A percentile compares a stretch with the other conserved stretches of the same genome.
Conservation (phyloP, 106 monocot species). For the Platanthera zijinensis region DNA sequence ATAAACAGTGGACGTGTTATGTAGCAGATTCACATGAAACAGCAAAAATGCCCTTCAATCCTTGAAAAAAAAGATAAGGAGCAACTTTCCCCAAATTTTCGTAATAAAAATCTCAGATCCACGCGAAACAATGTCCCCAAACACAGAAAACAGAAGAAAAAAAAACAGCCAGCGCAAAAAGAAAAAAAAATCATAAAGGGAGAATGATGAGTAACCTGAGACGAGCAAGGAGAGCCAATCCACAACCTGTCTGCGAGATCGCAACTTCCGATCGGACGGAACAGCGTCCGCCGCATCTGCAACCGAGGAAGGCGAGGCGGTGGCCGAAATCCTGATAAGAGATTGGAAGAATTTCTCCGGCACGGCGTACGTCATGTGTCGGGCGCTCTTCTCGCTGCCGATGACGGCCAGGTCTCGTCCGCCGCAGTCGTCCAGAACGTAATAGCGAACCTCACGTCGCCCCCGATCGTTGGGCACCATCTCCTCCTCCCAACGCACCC, state of each 20-base stretch:
- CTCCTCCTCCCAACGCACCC: slow-evolving; percentile 65
- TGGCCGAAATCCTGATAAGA: neutral
- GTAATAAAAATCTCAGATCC: neutral
- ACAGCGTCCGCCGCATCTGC: neutral
- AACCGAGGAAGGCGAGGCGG: neutral
- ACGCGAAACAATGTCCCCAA: neutral
- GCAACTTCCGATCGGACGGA: slow-evolving; percentile 36
- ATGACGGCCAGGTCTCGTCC: slow-evolving; percentile 67
- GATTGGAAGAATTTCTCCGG: slow-evolving; percentile 19
- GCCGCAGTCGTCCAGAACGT: slow-evolving; percentile 33
- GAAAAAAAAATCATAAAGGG: neutral
- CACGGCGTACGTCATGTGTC: slow-evolving; percentile 74
- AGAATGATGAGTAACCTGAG: slow-evolving; percentile 34
- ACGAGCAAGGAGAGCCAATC: slow-evolving; percentile 75
- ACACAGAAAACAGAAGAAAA: neutral
- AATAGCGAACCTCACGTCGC: slow-evolving; percentile 72
- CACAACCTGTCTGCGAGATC: slow-evolving; percentile 79
- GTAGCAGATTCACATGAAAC: neutral
- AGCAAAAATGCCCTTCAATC: neutral
- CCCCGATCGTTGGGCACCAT: slow-evolving; percentile 76
- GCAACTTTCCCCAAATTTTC: neutral
- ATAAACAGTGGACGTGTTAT: neutral
- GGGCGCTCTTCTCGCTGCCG: slow-evolving; percentile 69
- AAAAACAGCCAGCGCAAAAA: neutral
- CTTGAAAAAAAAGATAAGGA: neutral